Percentiles rank a stretch among this genome's conserved stretches.
phyloP scores from a whole-genome alignment of 768 basidiomycete species.

The Pleurotus ostreatus region DNA sequence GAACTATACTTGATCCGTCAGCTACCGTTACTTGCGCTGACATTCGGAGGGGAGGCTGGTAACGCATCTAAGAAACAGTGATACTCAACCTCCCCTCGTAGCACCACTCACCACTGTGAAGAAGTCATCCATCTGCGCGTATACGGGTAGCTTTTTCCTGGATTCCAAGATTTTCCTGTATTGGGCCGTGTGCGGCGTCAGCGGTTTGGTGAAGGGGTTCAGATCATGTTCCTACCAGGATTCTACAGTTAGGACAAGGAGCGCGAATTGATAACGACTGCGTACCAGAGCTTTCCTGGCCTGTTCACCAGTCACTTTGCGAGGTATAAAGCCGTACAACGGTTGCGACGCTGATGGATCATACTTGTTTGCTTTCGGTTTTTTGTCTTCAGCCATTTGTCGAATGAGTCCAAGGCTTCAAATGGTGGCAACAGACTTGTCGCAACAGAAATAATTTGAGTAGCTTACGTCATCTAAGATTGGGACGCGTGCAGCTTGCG shows the following conservation, averaged over 20 bases:
- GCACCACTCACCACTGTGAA: conserved; percentile 69
- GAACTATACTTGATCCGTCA: conserved; percentile 39
- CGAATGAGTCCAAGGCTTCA: too few species aligned
- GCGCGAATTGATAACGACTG: conserved; percentile 1
- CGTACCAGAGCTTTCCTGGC: conserved; percentile 69
- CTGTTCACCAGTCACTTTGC: conserved; percentile 63
- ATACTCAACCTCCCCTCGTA: background rate
- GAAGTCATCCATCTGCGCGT: conserved; percentile 89
- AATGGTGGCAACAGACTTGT: too few species aligned
- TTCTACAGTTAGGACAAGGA: background rate
- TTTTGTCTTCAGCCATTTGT: too few species aligned
- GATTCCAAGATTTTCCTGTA: conserved; percentile 85
- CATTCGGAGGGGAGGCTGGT: background rate
- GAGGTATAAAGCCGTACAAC: conserved; percentile 68
- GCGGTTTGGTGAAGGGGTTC: conserved; percentile 86
- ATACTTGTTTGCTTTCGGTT: too few species aligned
- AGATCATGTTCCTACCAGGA: conserved; percentile 62
- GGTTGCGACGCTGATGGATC: conserved; percentile 34
- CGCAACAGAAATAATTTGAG: too few species aligned
- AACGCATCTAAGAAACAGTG: background rate
- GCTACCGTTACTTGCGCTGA: background rate
- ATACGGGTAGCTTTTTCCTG: conserved; percentile 90
- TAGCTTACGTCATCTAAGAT: background rate
- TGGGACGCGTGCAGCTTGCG: background rate
- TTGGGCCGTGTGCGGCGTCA: conserved; percentile 53